Percentiles rank a stretch among this genome's conserved stretches.
These are phyloP conservation scores for Epichloe sibirici DNA, from an alignment of 2,329 filamentous ascomycete species.

Conservation along the genomic window DNA sequence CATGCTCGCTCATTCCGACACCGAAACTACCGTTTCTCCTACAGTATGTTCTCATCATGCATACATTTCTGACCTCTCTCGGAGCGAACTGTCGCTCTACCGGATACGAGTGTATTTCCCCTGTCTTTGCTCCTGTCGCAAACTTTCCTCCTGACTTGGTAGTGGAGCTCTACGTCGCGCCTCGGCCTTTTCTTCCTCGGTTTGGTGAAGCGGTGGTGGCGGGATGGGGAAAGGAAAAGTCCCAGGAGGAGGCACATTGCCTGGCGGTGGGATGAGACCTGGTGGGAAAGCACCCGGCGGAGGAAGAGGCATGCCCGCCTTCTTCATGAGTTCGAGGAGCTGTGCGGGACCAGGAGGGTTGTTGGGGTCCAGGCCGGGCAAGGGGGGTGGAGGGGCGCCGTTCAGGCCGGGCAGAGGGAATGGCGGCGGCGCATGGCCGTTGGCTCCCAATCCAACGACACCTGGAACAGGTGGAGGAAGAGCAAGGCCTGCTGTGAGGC, in stretches of 20 bases:
- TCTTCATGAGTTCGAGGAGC: slow-evolving; percentile 53
- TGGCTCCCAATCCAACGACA: slow-evolving; percentile 33
- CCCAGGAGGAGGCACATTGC: slow-evolving; percentile 21
- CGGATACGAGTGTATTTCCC: slow-evolving; percentile 43
- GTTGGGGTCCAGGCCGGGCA: slow-evolving; percentile 44
- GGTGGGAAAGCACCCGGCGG: slow-evolving; percentile 35
- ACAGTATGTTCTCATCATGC: no score
- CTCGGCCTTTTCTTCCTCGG: slow-evolving; percentile 21
- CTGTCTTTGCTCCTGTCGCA: slow-evolving; percentile 62
- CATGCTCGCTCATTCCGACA: no score
- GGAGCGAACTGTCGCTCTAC: not conserved
- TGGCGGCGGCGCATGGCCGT: slow-evolving; percentile 34
- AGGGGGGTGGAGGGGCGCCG: slow-evolving; percentile 34
- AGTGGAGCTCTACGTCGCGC: slow-evolving; percentile 51
- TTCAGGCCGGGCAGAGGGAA: slow-evolving; percentile 39
- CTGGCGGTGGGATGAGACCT: slow-evolving; percentile 30
- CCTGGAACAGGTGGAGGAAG: slow-evolving; percentile 35
- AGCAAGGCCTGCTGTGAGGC: slow-evolving; percentile 30
- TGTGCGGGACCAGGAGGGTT: slow-evolving; percentile 50
- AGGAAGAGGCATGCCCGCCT: slow-evolving; percentile 50
- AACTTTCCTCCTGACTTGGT: slow-evolving; percentile 72
- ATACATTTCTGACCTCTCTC: no score
- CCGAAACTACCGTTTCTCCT: no score
- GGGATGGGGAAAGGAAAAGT: slow-evolving; percentile 23
- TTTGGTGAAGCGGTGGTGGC: slow-evolving; percentile 27